A percentile compares a stretch with the other conserved stretches of the same genome.
These are phyloP conservation scores for Crithidia mellificae DNA, from an alignment of 208 protist genomes.

Conservation along the genomic window DNA sequence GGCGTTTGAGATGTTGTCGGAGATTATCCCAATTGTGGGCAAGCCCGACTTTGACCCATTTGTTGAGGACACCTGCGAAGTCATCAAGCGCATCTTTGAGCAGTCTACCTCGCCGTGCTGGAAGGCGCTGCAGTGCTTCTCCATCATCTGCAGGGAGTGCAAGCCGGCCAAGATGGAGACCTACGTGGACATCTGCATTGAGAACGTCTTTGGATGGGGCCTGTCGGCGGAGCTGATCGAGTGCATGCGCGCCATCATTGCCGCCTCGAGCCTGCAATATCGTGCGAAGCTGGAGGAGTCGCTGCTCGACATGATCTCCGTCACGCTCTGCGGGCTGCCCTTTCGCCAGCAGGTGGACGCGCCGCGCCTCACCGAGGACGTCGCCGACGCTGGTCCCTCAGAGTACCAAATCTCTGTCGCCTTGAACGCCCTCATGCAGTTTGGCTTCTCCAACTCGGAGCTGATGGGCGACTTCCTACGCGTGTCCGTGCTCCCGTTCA, in stretches of 20 bases:
- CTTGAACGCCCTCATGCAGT: constrained; percentile 83
- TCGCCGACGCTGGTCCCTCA: constrained; percentile 40
- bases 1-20: constrained; percentile 79
- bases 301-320: constrained; percentile 88
- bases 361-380: constrained; percentile 18
- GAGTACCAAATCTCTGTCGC: constrained; percentile 77
- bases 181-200: constrained; percentile 77
- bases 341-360: constrained; percentile 70
- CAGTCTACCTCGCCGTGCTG: constrained; percentile 67
- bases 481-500: constrained; percentile 85
- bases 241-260: constrained; percentile 82
- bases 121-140: constrained; percentile 77
- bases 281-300: constrained; percentile 75
- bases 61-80: constrained; percentile 64
- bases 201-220: constrained; percentile 83
- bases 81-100: constrained; percentile 51
- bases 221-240: constrained; percentile 82
- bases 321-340: constrained; percentile 84
- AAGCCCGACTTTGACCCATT: constrained; percentile 59
- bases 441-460: constrained; percentile 88
- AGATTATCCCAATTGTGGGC: constrained; percentile 77
- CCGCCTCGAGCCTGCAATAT: constrained; percentile 54
- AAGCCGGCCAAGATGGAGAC: constrained; percentile 59
- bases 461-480: constrained; percentile 89
- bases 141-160: constrained; percentile 62